Evolutionary conservation across 2,329 filamentous ascomycete species (phyloP), one percentile per base, ranked within the genome.

Genomic region (Penicillium vulpinum): DNA sequence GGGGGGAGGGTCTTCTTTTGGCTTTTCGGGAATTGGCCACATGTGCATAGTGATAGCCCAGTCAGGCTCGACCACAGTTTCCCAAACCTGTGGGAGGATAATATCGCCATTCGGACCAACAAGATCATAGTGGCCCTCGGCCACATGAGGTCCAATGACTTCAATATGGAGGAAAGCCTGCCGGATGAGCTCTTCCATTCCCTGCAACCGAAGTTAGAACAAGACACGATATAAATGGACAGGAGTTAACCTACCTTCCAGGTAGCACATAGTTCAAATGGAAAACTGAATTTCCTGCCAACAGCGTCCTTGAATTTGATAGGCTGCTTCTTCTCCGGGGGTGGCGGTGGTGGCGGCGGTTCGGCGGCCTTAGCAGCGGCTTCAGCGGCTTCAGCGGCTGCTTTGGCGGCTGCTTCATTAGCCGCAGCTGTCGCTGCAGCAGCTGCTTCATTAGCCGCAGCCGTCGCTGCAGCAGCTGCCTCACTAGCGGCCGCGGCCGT

Each of bases 251-350:
- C 71, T 85, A 92, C 90, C 78, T 81, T 79, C 91, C 91, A 95
- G 3, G 88, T 94, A 68, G 87, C 85, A 74, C 92, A 96, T 29
- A 95, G 74, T 61, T 92, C 85, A 76, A 88, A 96, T 1, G 92
- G 92, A 69, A 97, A 96, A 75, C 86, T 94, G 73, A 95, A 97
- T 74, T 95, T 96, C 63, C 92, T 84, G 31, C 91, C 90, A 16
- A 97, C 86, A 0, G 92, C 92, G 71, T 97, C 92, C 75, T 95
- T 95, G 78, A 96, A 96, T 64, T 88, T 88, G 72, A 96, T 90
- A 2, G 90, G 90, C 41, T 86, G 81, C 73, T 91, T 89, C 63
- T 81, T 81, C 54, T 81, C 79, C n/a, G 83, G 80, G 2, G 81
- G 78, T n/a, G 73, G 72, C 62, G 9, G 74, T 71, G 39, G 69